Evolutionary conservation across 2,329 filamentous ascomycete genomes (phyloP).

Genomic region (Botrytis pseudocinerea): DNA sequence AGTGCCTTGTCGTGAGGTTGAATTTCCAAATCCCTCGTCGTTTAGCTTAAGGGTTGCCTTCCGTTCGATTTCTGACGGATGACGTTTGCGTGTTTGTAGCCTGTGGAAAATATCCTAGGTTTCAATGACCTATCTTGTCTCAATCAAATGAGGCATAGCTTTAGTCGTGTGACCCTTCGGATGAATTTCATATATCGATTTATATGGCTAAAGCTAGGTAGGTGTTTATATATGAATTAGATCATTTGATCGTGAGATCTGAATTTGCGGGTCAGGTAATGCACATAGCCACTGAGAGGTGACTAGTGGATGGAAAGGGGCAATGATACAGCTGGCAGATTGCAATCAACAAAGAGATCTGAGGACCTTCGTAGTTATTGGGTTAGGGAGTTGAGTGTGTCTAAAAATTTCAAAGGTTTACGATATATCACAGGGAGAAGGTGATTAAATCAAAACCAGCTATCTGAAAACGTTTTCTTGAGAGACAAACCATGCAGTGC

Average conservation of each 20-base stretch:
- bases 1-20: neutral
- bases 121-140: neutral
- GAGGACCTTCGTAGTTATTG: neutral
- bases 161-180: neutral
- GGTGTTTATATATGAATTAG: too few relatives aligned
- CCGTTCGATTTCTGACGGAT: neutral
- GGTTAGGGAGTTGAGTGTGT: neutral
- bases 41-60: neutral
- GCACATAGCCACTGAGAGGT: neutral
- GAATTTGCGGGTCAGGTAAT: too few relatives aligned
- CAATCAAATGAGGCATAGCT: neutral
- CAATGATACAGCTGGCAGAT: neutral
- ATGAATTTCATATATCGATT: neutral
- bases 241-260: too few relatives aligned
- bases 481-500: neutral
- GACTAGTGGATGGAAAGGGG: neutral
- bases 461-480: neutral
- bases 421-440: neutral
- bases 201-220: neutral
- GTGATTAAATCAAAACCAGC: accelerated
- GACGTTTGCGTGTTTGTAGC: neutral
- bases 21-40: neutral
- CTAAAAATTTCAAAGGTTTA: neutral
- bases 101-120: neutral
- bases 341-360: neutral